Percentiles rank a stretch among this genome's conserved stretches.
phyloP scores from a whole-genome alignment of 345 rosid species.

The Citrus australasica region DNA sequence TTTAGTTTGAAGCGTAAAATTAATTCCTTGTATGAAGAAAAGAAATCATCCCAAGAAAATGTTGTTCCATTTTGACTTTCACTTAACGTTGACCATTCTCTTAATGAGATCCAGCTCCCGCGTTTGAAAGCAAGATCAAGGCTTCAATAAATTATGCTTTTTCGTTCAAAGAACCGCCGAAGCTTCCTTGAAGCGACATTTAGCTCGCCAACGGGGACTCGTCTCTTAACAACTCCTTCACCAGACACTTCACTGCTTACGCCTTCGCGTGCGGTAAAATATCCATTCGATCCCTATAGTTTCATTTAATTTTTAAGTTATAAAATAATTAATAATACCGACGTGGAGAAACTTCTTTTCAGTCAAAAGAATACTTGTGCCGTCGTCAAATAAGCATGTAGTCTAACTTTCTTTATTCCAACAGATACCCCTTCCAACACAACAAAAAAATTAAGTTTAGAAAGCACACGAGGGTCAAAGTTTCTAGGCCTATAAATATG shows the following conservation, averaged over 20 bases:
- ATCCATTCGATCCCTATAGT: too few relatives aligned
- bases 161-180: background rate
- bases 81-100: too few relatives aligned
- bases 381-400: background rate
- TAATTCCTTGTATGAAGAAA: too few relatives aligned
- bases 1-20: too few relatives aligned
- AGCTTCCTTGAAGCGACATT: background rate
- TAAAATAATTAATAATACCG: too few relatives aligned
- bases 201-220: constrained; percentile 7
- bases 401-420: background rate
- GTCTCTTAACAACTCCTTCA: background rate
- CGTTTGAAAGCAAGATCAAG: too few relatives aligned
- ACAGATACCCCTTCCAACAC: background rate
- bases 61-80: too few relatives aligned
- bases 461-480: background rate
- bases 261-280: background rate
- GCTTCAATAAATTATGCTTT: background rate
- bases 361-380: background rate
- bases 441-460: too few relatives aligned
- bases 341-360: constrained; percentile 1
- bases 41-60: too few relatives aligned
- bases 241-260: background rate
- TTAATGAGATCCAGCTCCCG: too few relatives aligned
- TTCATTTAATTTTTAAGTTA: too few relatives aligned
- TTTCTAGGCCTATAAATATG: background rate